Evolutionary conservation across 352 stramenopile species (phyloP).

Genomic region (Phytopythium cucurbitacearum): DNA sequence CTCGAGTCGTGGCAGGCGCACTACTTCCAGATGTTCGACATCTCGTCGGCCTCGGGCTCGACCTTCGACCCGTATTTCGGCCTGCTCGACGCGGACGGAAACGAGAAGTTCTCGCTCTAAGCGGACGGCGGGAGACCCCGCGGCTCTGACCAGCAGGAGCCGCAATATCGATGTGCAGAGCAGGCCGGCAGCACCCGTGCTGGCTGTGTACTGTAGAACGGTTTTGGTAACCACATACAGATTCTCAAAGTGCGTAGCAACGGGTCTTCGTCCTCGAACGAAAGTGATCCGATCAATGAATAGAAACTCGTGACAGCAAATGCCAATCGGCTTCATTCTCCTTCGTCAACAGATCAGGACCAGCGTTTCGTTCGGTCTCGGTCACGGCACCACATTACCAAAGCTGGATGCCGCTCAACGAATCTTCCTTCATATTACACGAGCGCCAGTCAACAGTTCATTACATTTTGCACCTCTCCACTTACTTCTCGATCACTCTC

Average conservation of each 20-base stretch:
- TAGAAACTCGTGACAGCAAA: background rate
- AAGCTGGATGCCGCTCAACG: too few relatives aligned
- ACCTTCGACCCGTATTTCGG: conserved; percentile 51
- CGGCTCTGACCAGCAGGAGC: background rate
- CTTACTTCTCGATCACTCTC: conserved; percentile 10
- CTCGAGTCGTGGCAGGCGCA: conserved; percentile 29
- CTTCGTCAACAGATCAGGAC: too few relatives aligned
- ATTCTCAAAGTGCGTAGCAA: too few relatives aligned
- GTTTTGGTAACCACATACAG: too few relatives aligned
- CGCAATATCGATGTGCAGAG: background rate
- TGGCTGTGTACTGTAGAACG: too few relatives aligned
- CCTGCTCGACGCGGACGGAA: conserved; percentile 25
- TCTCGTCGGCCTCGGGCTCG: conserved; percentile 33
- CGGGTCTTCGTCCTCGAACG: too few relatives aligned
- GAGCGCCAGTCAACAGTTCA: too few relatives aligned
- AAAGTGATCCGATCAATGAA: background rate
- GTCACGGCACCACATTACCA: too few relatives aligned
- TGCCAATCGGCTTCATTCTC: background rate
- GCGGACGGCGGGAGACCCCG: background rate
- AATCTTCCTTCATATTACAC: too few relatives aligned
- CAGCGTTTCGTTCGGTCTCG: too few relatives aligned
- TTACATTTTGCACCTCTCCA: background rate
- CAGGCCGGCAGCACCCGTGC: too few relatives aligned
- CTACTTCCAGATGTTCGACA: conserved; percentile 68
- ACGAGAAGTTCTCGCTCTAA: conserved; percentile 34